Evolutionary conservation across 148 eudicot species (phyloP).

Genomic region (Bassia scoparia): DNA sequence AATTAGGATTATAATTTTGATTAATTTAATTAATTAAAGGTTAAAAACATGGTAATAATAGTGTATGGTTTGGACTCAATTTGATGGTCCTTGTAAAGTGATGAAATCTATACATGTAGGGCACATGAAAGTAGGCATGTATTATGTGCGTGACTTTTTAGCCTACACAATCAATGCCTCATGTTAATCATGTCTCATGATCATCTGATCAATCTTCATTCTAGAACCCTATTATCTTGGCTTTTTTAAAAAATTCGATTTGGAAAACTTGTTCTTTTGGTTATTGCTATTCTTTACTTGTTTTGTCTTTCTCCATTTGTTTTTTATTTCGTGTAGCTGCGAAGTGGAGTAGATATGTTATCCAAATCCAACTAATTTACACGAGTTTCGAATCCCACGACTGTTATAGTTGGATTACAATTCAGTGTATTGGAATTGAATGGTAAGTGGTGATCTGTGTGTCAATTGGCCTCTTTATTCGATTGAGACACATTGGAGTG

Average conservation of each 20-base stretch:
- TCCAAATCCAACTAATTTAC: too few relatives aligned
- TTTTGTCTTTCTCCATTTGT: too few relatives aligned
- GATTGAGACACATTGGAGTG: too few relatives aligned
- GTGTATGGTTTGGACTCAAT: slow-evolving; percentile 21
- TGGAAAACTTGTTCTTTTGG: neutral
- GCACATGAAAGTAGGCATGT: slow-evolving; percentile 20
- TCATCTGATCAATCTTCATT: slow-evolving; percentile 13
- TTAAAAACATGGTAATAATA: slow-evolving; percentile 18
- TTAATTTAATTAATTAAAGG: neutral
- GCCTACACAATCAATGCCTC: slow-evolving; percentile 32
- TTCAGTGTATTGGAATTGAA: too few relatives aligned
- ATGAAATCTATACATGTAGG: slow-evolving; percentile 27
- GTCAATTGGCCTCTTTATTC: too few relatives aligned
- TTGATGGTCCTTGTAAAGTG: slow-evolving; percentile 4
- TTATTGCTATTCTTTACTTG: neutral
- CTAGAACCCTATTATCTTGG: neutral
- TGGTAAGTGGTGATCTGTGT: too few relatives aligned
- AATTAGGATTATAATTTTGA: too few relatives aligned
- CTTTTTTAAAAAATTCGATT: neutral
- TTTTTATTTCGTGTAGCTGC: too few relatives aligned
- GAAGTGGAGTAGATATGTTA: too few relatives aligned
- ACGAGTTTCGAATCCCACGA: too few relatives aligned
- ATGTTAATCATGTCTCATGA: slow-evolving; percentile 32
- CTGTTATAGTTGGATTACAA: too few relatives aligned
- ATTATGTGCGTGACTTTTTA: slow-evolving; percentile 22